phyloP scores from a whole-genome alignment of 2,329 filamentous ascomycete species.

The Aspergillus fischeri region DNA sequence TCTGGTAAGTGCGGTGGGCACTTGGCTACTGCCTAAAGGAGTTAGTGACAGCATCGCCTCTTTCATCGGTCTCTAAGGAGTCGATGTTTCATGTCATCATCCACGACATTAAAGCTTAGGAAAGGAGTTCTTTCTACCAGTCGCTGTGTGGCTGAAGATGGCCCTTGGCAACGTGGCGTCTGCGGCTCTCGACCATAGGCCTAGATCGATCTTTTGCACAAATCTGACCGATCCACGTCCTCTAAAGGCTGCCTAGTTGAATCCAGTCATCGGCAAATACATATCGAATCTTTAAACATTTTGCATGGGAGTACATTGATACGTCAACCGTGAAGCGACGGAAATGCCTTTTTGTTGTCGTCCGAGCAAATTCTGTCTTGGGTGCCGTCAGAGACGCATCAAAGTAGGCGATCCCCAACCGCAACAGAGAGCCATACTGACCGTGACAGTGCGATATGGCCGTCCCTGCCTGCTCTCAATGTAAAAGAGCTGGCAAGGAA shows the following conservation, averaged over 20 bases:
- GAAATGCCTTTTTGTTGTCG: slow-evolving; percentile 23
- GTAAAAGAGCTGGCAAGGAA: slow-evolving; percentile 23
- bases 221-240: neutral
- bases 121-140: neutral
- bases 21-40: neutral
- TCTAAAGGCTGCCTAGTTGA: neutral
- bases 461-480: slow-evolving; percentile 28
- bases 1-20: no score
- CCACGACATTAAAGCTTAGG: neutral
- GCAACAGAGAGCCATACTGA: neutral
- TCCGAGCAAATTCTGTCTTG: slow-evolving; percentile 22
- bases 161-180: neutral
- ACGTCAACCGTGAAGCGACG: neutral
- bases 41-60: neutral
- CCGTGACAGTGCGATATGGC: slow-evolving; percentile 25
- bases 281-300: neutral
- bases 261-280: no score
- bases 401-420: slow-evolving; percentile 9
- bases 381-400: slow-evolving; percentile 24
- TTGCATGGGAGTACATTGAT: no score
- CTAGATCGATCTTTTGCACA: neutral
- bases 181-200: neutral
- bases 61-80: neutral
- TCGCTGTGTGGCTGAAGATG: neutral
- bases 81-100: neutral